A percentile compares a stretch with the other conserved stretches of the same genome.
Evolutionary conservation across 805 yeast species (phyloP).

Genomic region (Suhomyces tanzawaensis): DNA sequence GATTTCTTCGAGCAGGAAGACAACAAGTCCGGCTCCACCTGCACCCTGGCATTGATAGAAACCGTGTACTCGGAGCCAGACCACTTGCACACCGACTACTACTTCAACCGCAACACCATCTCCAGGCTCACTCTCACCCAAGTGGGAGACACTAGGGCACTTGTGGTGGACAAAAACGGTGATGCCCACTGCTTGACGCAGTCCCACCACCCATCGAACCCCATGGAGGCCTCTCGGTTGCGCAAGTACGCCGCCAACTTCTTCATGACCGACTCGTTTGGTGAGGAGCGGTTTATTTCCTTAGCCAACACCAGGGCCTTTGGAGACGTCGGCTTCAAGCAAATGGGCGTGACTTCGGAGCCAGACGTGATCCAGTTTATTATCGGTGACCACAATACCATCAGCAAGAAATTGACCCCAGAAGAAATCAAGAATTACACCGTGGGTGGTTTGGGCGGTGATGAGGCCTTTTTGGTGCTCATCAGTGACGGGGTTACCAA

Average conservation of each 20-base stretch:
- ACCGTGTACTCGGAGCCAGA: constrained; percentile 37
- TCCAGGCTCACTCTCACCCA: constrained; percentile 78
- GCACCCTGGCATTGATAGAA: constrained; percentile 63
- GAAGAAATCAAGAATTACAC: constrained; percentile 36
- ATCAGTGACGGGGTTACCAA: constrained; percentile 88
- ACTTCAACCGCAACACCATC: constrained; percentile 64
- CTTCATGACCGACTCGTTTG: constrained; percentile 85
- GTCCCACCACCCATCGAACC: constrained; percentile 85
- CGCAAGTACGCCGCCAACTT: constrained; percentile 58
- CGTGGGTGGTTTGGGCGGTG: constrained; percentile 63
- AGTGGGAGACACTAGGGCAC: constrained; percentile 87
- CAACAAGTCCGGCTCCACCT: constrained; percentile 63
- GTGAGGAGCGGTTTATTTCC: constrained; percentile 79
- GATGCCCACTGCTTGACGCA: constrained; percentile 74
- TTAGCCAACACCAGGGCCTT: constrained; percentile 92
- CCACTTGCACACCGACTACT: constrained; percentile 39
- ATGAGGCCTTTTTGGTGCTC: constrained; percentile 80
- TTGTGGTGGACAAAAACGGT: constrained; percentile 80
- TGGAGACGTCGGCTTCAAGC: constrained; percentile 82
- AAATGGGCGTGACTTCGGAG: constrained; percentile 85
- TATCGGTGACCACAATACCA: constrained; percentile 52
- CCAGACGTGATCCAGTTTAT: constrained; percentile 77
- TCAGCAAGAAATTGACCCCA: constrained; percentile 36
- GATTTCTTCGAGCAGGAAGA: constrained; percentile 45
- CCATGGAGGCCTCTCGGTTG: constrained; percentile 71